phyloP scores from a whole-genome alignment of 345 rosid species.

The Geranium brycei region DNA sequence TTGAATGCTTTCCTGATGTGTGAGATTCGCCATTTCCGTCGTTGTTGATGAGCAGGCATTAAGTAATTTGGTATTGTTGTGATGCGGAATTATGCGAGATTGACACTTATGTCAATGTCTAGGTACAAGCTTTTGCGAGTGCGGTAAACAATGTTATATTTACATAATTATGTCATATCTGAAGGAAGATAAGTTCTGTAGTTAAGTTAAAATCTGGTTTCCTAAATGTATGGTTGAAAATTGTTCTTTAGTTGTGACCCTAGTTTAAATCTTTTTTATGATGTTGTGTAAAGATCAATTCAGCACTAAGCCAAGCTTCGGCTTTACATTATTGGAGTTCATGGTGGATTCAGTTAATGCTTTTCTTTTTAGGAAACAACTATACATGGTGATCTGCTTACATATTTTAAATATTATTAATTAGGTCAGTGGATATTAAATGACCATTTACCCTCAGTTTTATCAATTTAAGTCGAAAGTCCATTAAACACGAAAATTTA shows the following conservation, averaged over 20 bases:
- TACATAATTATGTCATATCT: not conserved
- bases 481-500: too few species aligned
- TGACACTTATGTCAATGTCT: not conserved
- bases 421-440: not conserved
- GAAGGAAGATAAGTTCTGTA: not conserved
- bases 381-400: not conserved
- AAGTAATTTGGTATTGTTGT: not conserved
- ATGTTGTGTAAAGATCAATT: not conserved
- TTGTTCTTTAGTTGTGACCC: not conserved
- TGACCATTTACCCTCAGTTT: too few species aligned
- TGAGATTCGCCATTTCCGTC: not conserved
- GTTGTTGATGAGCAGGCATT: not conserved
- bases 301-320: not conserved
- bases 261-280: not conserved
- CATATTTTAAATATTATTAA: too few species aligned
- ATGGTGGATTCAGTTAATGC: not conserved
- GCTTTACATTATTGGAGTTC: not conserved
- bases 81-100: not conserved
- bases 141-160: not conserved
- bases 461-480: too few species aligned
- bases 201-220: not conserved
- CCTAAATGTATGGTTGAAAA: too few species aligned
- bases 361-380: too few species aligned
- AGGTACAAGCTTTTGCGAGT: not conserved
- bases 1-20: not conserved